Conservation (phyloP, 345 rosid genomes). For the Excoecaria cochinchinensis region DNA sequence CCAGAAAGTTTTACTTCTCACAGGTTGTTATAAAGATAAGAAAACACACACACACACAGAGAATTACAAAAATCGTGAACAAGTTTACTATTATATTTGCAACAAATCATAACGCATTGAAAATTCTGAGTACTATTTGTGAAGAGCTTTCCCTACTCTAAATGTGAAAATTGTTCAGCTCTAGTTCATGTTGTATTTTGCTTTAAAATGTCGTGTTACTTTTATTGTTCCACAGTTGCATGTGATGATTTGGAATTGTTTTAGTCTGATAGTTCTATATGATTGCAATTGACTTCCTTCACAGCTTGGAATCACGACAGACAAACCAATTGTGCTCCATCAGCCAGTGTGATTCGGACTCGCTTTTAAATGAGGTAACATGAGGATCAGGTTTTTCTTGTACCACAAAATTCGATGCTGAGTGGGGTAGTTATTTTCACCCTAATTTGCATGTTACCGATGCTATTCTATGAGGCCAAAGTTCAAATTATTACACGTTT, state of each 20-base stretch:
- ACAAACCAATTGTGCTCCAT: conserved; percentile 94
- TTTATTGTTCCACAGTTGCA: background rate
- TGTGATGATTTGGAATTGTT: background rate
- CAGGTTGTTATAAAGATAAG: background rate
- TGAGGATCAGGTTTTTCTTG: background rate
- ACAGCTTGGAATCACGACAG: conserved; percentile 83
- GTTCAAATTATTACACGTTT: background rate
- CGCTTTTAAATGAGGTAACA: conserved; percentile 85
- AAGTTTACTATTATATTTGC: background rate
- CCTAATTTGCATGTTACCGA: background rate
- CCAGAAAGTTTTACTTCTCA: background rate
- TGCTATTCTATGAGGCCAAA: background rate
- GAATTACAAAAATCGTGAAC: background rate
- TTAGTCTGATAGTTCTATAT: background rate
- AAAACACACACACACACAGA: too few species aligned
- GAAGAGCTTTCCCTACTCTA: background rate
- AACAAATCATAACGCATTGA: background rate
- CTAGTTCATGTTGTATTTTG: background rate
- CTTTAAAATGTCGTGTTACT: background rate
- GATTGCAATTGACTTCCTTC: background rate
- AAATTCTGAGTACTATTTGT: background rate
- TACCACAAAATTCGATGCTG: background rate
- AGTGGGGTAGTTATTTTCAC: background rate
- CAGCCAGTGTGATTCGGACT: conserved; percentile 84
- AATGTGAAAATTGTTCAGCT: background rate